Percentiles rank a stretch among this genome's conserved stretches.
These are phyloP conservation scores for Alternaria dauci DNA, from an alignment of 2,329 filamentous ascomycete genomes.

Conservation along the genomic window DNA sequence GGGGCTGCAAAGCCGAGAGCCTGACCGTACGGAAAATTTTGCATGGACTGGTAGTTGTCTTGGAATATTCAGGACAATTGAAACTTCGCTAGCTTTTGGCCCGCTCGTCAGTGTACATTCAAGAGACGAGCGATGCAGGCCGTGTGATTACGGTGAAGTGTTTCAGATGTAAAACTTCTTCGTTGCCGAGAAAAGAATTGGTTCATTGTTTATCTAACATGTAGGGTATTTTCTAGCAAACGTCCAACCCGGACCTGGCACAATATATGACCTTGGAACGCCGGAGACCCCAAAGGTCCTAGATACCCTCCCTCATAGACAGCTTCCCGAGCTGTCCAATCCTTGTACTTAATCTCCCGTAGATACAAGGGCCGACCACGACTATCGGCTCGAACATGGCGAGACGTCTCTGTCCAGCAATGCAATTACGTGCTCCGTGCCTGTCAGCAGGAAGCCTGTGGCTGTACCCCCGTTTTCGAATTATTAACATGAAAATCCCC, in stretches of 20 bases:
- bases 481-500: not conserved
- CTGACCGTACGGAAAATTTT: not conserved
- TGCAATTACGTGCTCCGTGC: slow-evolving; percentile 3
- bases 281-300: slow-evolving; percentile 10
- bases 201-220: slow-evolving; percentile 16
- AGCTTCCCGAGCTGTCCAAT: slow-evolving; percentile 8
- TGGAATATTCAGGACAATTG: not conserved
- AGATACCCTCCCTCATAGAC: slow-evolving; percentile 2
- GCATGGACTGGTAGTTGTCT: not conserved
- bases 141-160: not conserved
- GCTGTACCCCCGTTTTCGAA: not conserved
- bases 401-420: not conserved
- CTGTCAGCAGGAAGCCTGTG: slow-evolving; percentile 3
- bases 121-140: not conserved
- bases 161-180: not conserved
- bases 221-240: slow-evolving; percentile 19
- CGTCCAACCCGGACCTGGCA: slow-evolving; percentile 10
- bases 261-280: slow-evolving; percentile 6
- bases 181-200: not conserved
- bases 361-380: slow-evolving; percentile 14
- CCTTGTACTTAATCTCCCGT: slow-evolving; percentile 5
- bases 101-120: not conserved
- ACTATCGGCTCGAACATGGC: slow-evolving; percentile 4
- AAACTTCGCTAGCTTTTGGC: not conserved
- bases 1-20: not conserved